These are phyloP conservation scores for Yamadazyma sp. DNA, from an alignment of 1,139 yeast species.

Conservation along the genomic window DNA sequence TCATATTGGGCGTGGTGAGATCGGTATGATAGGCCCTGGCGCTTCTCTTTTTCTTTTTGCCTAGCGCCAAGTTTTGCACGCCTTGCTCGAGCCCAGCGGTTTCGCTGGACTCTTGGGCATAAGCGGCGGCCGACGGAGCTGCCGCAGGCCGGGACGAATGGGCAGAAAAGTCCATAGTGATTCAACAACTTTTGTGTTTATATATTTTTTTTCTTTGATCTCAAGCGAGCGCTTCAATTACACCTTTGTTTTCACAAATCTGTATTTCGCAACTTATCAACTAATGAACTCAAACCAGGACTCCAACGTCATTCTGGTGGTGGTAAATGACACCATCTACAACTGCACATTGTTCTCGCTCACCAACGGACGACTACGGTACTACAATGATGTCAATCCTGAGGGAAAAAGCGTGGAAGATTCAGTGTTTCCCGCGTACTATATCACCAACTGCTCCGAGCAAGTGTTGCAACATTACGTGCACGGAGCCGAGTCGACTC, in stretches of 20 bases:
- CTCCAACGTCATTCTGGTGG: not conserved
- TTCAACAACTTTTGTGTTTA: not conserved
- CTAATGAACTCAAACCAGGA: not conserved
- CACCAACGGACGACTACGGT: slow-evolving; percentile 28
- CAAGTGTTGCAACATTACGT: slow-evolving; percentile 7
- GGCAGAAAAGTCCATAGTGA: not conserved
- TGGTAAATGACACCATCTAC: slow-evolving; percentile 19
- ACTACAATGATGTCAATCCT: slow-evolving; percentile 4
- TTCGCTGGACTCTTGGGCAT: not conserved
- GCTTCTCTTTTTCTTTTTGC: slow-evolving; percentile 36
- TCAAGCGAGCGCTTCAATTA: not conserved
- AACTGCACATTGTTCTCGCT: slow-evolving; percentile 43
- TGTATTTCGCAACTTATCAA: not conserved
- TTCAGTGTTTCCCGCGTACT: slow-evolving; percentile 37
- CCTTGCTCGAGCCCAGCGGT: slow-evolving; percentile 1
- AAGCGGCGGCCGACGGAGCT: not conserved
- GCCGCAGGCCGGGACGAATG: not conserved
- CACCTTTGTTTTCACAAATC: not conserved
- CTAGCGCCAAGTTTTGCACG: slow-evolving; percentile 8
- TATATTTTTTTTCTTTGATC: not conserved
- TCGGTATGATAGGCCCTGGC: slow-evolving; percentile 45
- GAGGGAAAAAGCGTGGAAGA: slow-evolving; percentile 3
- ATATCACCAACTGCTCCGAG: slow-evolving; percentile 41
- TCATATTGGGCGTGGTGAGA: not conserved
- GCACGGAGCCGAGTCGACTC: not conserved